Conservation (phyloP, 805 yeast genomes). For the Lachancea lanzarotensis region DNA sequence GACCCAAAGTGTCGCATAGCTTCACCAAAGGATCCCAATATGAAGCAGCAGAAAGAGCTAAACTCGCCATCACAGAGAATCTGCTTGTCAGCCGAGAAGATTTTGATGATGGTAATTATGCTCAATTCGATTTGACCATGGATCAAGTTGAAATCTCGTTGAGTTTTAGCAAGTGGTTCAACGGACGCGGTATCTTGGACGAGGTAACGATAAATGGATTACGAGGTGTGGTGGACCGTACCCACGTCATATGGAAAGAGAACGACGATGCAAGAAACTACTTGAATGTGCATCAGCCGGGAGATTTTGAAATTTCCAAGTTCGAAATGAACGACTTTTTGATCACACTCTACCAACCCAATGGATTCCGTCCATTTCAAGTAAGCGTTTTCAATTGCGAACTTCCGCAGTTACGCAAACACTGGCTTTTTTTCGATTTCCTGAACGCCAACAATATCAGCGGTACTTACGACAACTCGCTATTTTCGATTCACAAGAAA, state of each 20-base stretch:
- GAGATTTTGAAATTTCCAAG: constrained; percentile 87
- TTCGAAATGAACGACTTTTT: constrained; percentile 80
- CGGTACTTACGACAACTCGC: constrained; percentile 88
- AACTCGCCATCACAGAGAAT: constrained; percentile 29
- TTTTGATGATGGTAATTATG: constrained; percentile 86
- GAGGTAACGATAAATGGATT: constrained; percentile 76
- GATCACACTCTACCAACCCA: constrained; percentile 76
- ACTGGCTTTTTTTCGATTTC: constrained; percentile 88
- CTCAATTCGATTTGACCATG: constrained; percentile 88
- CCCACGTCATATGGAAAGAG: constrained; percentile 77
- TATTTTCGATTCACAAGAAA: constrained; percentile 79
- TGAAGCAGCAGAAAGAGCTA: constrained; percentile 58
- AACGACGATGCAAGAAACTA: constrained; percentile 80
- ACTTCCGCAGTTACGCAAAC: constrained; percentile 70
- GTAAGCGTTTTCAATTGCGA: constrained; percentile 87
- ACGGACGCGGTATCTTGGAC: constrained; percentile 81
- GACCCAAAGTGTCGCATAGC: constrained; percentile 51
- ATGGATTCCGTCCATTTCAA: constrained; percentile 72
- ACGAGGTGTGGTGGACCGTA: constrained; percentile 88
- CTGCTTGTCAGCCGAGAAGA: constrained; percentile 33
- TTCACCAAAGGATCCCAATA: constrained; percentile 70
- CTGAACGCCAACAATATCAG: constrained; percentile 77
- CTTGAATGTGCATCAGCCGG: constrained; percentile 65
- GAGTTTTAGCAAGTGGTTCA: constrained; percentile 79
- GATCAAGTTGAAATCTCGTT: constrained; percentile 77